A percentile compares a stretch with the other conserved stretches of the same genome.
Conservation (phyloP, 495 filamentous ascomycete species). For the Diplogelasinospora grovesii region DNA sequence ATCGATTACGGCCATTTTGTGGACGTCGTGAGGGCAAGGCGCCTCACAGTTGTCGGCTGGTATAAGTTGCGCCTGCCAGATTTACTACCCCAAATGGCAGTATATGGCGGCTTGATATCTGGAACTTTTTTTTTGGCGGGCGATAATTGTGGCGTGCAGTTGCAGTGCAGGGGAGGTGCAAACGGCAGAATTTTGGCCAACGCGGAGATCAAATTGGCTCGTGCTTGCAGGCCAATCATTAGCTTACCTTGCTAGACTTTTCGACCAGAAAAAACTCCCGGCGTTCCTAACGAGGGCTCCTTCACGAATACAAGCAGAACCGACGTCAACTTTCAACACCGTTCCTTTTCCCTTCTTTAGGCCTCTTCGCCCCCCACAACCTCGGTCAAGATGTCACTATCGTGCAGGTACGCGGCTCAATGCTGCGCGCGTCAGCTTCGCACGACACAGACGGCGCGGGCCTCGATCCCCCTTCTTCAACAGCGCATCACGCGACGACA, state of each 20-base stretch:
- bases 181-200: no score
- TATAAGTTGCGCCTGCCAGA: no score
- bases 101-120: no score
- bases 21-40: no score
- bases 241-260: conserved; percentile 15
- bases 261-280: conserved; percentile 22
- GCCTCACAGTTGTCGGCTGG: no score
- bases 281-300: conserved; percentile 4
- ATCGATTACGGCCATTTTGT: conserved; percentile 40
- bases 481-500: conserved; percentile 50
- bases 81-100: no score
- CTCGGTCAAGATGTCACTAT: conserved; percentile 46
- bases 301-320: conserved; percentile 6
- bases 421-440: conserved; percentile 53
- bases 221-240: conserved; percentile 19
- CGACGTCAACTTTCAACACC: conserved; percentile 1
- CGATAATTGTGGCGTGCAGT: no score
- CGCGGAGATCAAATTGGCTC: conserved; percentile 19
- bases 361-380: conserved; percentile 4
- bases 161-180: no score
- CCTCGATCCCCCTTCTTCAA: conserved; percentile 32
- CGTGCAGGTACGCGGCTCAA: conserved; percentile 52
- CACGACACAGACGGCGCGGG: conserved; percentile 23
- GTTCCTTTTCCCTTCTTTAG: background rate
- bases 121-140: no score